phyloP scores from a whole-genome alignment of 164 flowering plant genomes.

The Umbellularia californica region DNA sequence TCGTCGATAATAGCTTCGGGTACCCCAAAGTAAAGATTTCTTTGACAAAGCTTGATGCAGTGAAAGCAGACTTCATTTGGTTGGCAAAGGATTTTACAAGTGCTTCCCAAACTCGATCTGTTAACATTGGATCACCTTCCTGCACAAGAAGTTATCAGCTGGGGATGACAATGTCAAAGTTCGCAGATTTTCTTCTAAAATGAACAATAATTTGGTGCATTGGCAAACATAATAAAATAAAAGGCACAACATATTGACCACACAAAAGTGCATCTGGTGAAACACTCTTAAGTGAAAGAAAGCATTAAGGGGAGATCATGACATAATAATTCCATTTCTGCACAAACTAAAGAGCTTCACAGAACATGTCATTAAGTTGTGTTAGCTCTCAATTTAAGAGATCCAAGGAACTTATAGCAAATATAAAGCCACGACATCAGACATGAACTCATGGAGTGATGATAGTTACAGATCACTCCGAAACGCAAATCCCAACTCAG shows the following conservation, averaged over 20 bases:
- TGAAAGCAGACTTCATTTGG: slow-evolving; percentile 90
- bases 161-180: background rate
- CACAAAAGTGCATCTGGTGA: background rate
- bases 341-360: background rate
- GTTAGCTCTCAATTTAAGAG: background rate
- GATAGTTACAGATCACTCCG: background rate
- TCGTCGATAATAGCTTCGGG: slow-evolving; percentile 74
- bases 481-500: background rate
- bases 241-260: background rate
- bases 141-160: slow-evolving; percentile 21
- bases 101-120: slow-evolving; percentile 96
- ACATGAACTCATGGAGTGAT: background rate
- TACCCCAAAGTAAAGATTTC: slow-evolving; percentile 85
- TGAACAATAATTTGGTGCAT: background rate
- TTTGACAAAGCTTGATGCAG: slow-evolving; percentile 94
- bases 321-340: background rate
- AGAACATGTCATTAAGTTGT: background rate
- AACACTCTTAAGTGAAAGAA: background rate
- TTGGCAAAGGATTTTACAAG: slow-evolving; percentile 79
- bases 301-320: background rate
- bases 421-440: background rate
- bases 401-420: background rate
- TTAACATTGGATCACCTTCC: slow-evolving; percentile 86
- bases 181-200: background rate
- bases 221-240: background rate